These are phyloP conservation scores for Cryptosporidium felis DNA, from an alignment of 169 alveolate species.

Conservation along the genomic window DNA sequence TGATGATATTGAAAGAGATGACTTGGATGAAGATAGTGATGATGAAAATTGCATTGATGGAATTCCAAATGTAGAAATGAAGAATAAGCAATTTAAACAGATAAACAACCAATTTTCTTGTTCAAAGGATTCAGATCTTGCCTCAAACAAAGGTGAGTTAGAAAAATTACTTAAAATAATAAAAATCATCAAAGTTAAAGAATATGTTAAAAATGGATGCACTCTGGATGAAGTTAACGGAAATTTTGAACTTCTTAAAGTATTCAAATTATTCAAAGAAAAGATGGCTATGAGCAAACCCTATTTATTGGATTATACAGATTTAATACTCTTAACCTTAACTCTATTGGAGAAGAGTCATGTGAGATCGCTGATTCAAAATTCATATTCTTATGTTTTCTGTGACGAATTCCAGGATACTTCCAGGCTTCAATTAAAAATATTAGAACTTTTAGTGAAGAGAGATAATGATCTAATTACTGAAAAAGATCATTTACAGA, in stretches of 20 bases:
- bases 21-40: slow-evolving; percentile 16
- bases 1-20: slow-evolving; percentile 30
- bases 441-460: slow-evolving; percentile 56
- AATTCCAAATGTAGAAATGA: neutral
- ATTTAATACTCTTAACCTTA: slow-evolving; percentile 67
- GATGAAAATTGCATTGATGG: neutral
- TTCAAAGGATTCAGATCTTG: neutral
- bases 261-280: slow-evolving; percentile 46
- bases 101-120: neutral
- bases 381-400: slow-evolving; percentile 75
- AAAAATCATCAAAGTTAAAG: slow-evolving; percentile 7
- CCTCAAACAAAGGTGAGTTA: slow-evolving; percentile 23
- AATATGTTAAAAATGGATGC: slow-evolving; percentile 10
- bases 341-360: slow-evolving; percentile 71
- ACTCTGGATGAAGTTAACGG: slow-evolving; percentile 51
- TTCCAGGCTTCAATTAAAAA: slow-evolving; percentile 76
- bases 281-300: slow-evolving; percentile 68
- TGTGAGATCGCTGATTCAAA: slow-evolving; percentile 64
- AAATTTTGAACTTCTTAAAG: slow-evolving; percentile 12
- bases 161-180: slow-evolving; percentile 35
- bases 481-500: too few relatives aligned
- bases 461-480: too few relatives aligned
- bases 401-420: slow-evolving; percentile 86
- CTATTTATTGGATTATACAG: slow-evolving; percentile 77
- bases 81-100: neutral